Evolutionary conservation across 805 yeast species (phyloP).

Genomic region (Torulaspora quercuum): DNA sequence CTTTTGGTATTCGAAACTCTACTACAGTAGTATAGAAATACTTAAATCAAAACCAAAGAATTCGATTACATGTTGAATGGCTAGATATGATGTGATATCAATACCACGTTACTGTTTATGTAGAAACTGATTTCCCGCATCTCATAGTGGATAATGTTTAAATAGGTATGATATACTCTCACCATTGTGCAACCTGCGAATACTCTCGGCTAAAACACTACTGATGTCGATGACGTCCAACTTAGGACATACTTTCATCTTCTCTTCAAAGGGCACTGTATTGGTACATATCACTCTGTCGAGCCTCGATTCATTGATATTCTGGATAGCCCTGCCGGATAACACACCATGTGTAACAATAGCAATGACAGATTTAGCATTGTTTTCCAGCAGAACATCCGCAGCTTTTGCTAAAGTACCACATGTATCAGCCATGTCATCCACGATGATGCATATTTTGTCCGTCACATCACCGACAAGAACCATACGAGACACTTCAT

Average conservation of each 20-base stretch:
- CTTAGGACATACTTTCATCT: constrained; percentile 51
- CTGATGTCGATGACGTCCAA: constrained; percentile 66
- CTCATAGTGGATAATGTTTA: constrained; percentile 38
- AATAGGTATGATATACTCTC: constrained; percentile 79
- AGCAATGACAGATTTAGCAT: constrained; percentile 71
- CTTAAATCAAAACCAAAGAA: too few species aligned
- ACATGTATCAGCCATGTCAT: constrained; percentile 90
- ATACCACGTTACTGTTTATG: too few species aligned
- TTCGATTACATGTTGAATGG: too few species aligned
- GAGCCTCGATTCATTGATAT: constrained; percentile 64
- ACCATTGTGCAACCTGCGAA: constrained; percentile 82
- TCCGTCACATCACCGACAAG: constrained; percentile 79
- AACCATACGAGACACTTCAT: constrained; percentile 81
- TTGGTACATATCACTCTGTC: constrained; percentile 74
- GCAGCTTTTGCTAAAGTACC: constrained; percentile 84
- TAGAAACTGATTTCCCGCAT: not conserved
- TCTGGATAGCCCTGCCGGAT: constrained; percentile 69
- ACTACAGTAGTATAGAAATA: too few species aligned
- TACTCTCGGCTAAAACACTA: constrained; percentile 74
- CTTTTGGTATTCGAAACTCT: too few species aligned
- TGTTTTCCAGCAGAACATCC: constrained; percentile 63
- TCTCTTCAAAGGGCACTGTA: constrained; percentile 72
- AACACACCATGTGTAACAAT: constrained; percentile 81
- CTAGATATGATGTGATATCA: too few species aligned
- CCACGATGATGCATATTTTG: constrained; percentile 73